Conservation (phyloP, 2,329 filamentous ascomycete species). For the Ophiostoma himal-ulmi region DNA sequence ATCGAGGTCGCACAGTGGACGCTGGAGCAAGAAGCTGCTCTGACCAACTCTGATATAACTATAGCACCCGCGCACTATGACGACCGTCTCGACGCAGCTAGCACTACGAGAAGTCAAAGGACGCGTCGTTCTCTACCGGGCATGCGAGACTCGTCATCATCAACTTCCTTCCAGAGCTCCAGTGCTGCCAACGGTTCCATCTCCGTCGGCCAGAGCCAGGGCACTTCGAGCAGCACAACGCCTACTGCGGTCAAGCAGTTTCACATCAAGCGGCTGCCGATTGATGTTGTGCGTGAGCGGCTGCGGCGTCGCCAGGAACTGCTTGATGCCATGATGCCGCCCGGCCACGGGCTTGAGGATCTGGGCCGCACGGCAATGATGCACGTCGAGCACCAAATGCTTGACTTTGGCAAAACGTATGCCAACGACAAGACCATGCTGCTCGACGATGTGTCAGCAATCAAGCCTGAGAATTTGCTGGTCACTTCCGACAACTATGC, state of each 20-base stretch:
- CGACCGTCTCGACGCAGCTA: background rate
- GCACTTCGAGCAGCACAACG: background rate
- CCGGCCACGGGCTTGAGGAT: constrained; percentile 11
- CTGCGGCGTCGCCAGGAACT: constrained; percentile 24
- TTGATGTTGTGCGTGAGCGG: constrained; percentile 21
- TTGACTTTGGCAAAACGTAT: constrained; percentile 20
- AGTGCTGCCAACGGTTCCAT: background rate
- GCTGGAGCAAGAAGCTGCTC: constrained; percentile 16
- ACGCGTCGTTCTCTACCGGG: background rate
- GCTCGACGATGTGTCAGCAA: constrained; percentile 20
- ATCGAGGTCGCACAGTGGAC: constrained; percentile 23
- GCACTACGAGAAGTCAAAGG: background rate
- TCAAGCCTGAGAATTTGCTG: constrained; percentile 22
- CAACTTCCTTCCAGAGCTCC: background rate
- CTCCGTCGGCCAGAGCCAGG: background rate
- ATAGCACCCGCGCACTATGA: background rate
- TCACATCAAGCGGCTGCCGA: background rate
- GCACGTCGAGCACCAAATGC: constrained; percentile 24
- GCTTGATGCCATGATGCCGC: constrained; percentile 24
- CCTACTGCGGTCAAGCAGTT: background rate
- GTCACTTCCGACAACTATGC: constrained; percentile 27
- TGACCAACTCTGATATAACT: background rate
- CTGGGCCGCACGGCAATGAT: constrained; percentile 22
- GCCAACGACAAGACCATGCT: constrained; percentile 26
- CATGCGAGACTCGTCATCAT: background rate